A percentile compares a stretch with the other conserved stretches of the same genome.
phyloP scores from a whole-genome alignment of 352 stramenopile genomes.

The Thraustochytrium aureum region DNA sequence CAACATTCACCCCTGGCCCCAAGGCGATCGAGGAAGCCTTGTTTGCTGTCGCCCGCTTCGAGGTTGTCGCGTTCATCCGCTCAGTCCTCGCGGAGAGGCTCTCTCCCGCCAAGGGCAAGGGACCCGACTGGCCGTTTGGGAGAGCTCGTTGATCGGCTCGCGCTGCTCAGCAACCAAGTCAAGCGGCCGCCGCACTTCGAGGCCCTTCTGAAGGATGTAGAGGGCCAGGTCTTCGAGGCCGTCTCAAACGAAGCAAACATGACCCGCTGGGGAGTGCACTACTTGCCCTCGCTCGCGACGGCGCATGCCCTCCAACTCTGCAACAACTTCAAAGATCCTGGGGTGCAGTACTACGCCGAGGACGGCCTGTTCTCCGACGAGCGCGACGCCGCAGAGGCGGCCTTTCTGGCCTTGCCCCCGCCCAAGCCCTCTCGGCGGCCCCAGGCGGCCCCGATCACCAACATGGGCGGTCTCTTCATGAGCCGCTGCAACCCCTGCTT shows the following conservation, averaged over 20 bases:
- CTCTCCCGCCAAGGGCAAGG: not conserved
- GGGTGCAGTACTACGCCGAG: conserved; percentile 54
- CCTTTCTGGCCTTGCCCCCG: conserved; percentile 38
- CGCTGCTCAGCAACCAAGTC: too few relatives aligned
- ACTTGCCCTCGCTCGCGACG: conserved; percentile 54
- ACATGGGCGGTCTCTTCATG: conserved; percentile 48
- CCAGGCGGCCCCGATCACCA: not conserved
- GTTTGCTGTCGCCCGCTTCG: too few relatives aligned
- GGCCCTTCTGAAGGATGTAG: not conserved
- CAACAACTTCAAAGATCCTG: conserved; percentile 61
- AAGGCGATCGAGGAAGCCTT: too few relatives aligned
- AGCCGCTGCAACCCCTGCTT: conserved; percentile 55
- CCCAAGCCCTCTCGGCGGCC: conserved; percentile 32
- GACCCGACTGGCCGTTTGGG: too few relatives aligned
- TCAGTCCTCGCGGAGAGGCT: too few relatives aligned
- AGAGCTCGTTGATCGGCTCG: too few relatives aligned
- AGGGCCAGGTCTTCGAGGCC: conserved; percentile 46
- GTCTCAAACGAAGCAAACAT: not conserved
- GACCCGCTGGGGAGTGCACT: conserved; percentile 57
- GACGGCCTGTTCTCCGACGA: conserved; percentile 36
- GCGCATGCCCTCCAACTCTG: conserved; percentile 57
- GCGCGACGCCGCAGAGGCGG: conserved; percentile 48
- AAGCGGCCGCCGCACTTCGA: too few relatives aligned
- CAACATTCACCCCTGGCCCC: too few relatives aligned
- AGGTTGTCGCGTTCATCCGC: too few relatives aligned